Evolutionary conservation across 2,329 filamentous ascomycete species (phyloP).

Genomic region (Fusarium sp.): DNA sequence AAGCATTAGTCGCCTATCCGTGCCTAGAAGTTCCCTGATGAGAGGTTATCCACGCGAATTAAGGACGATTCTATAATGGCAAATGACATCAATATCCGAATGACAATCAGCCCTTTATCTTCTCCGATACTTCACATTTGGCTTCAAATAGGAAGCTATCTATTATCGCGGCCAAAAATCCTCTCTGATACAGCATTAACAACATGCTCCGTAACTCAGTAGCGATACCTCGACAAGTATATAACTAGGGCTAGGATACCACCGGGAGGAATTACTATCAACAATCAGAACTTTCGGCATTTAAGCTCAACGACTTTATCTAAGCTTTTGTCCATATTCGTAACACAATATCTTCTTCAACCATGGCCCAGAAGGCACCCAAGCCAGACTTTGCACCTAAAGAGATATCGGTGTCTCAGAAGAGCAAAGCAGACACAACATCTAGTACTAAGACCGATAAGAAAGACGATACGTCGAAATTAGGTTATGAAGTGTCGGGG

Average conservation of each 20-base stretch:
- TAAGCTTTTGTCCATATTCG: accelerated
- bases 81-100: too few relatives aligned
- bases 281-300: accelerated
- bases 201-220: too few relatives aligned
- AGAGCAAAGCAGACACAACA: accelerated
- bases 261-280: accelerated
- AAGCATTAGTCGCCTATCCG: too few relatives aligned
- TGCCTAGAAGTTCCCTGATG: too few relatives aligned
- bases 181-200: too few relatives aligned
- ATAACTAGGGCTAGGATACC: neutral
- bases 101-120: too few relatives aligned
- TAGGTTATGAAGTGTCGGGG: too few relatives aligned
- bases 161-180: too few relatives aligned
- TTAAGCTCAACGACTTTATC: accelerated
- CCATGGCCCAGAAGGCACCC: accelerated
- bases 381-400: neutral
- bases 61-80: too few relatives aligned
- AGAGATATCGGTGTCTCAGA: accelerated
- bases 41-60: neutral
- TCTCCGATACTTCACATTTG: too few relatives aligned
- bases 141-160: too few relatives aligned
- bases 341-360: neutral
- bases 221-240: neutral
- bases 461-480: accelerated
- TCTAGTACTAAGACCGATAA: accelerated